phyloP scores from a whole-genome alignment of 2,329 filamentous ascomycete species.

The Teratosphaeria viscida region DNA sequence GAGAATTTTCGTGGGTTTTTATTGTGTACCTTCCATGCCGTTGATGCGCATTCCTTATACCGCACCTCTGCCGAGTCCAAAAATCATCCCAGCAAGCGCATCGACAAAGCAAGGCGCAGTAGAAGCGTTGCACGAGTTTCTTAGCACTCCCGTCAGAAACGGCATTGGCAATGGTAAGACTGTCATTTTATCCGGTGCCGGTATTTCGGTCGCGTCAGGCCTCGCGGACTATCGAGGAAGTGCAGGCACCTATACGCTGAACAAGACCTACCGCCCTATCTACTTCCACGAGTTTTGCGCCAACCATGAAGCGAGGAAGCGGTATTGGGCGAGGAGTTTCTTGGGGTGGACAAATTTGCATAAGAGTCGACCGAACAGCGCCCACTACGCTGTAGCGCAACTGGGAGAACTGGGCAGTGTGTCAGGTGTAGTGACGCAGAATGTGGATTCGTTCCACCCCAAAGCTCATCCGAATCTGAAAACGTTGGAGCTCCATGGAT shows the following conservation, averaged over 20 bases:
- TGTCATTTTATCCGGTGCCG: conserved; percentile 67
- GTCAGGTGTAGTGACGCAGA: conserved; percentile 77
- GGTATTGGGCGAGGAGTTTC: conserved; percentile 94
- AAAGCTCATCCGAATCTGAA: conserved; percentile 62
- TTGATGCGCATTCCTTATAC: conserved; percentile 88
- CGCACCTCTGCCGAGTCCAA: conserved; percentile 64
- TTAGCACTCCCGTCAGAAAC: conserved; percentile 46
- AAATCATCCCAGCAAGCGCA: conserved; percentile 63
- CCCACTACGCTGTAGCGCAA: conserved; percentile 66
- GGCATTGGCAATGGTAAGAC: conserved; percentile 47
- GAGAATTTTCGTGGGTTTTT: too few relatives aligned
- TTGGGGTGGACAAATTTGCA: conserved; percentile 79
- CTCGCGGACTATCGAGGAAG: conserved; percentile 84
- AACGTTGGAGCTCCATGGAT: conserved; percentile 84
- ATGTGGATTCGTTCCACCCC: conserved; percentile 90
- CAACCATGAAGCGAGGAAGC: conserved; percentile 73
- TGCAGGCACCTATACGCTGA: conserved; percentile 85
- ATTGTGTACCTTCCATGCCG: conserved; percentile 15
- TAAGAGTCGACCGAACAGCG: conserved; percentile 66
- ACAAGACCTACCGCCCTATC: conserved; percentile 81
- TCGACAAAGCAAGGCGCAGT: conserved; percentile 62
- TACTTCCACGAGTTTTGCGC: conserved; percentile 83
- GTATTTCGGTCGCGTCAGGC: conserved; percentile 85
- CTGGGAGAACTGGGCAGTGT: conserved; percentile 64
- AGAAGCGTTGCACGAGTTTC: conserved; percentile 65